Conservation (phyloP, 495 filamentous ascomycete species). For the Aspergillus leporis region DNA sequence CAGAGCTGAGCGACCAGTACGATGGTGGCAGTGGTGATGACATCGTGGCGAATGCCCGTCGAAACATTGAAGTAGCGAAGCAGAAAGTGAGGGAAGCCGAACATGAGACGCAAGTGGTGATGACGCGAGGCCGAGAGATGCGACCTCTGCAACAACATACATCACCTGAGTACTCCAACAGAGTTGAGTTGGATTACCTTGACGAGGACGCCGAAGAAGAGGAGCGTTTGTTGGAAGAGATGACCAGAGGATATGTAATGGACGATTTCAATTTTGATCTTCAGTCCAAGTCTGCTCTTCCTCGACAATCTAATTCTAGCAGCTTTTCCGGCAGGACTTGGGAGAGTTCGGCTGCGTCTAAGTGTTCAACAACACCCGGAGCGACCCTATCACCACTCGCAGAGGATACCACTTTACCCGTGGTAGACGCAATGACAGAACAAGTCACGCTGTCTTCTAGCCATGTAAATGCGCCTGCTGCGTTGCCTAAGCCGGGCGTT, state of each 20-base stretch:
- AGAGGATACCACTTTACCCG: constrained; percentile 54
- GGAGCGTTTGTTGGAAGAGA: constrained; percentile 88
- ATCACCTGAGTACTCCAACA: constrained; percentile 29
- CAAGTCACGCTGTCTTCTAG: constrained; percentile 28
- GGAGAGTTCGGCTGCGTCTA: constrained; percentile 82
- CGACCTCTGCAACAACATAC: constrained; percentile 41
- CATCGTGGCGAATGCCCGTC: constrained; percentile 58
- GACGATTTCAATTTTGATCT: constrained; percentile 83
- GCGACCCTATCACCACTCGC: constrained; percentile 75
- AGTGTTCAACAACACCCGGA: constrained; percentile 69
- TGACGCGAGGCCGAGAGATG: constrained; percentile 46
- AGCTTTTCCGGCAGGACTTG: constrained; percentile 80
- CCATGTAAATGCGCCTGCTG: constrained; percentile 24
- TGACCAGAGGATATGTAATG: constrained; percentile 83
- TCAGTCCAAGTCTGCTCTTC: constrained; percentile 72
- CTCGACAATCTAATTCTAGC: constrained; percentile 87
- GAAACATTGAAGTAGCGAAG: constrained; percentile 75
- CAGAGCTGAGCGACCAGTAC: constrained; percentile 41
- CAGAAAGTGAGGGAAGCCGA: constrained; percentile 78
- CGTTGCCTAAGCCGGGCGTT: constrained; percentile 17
- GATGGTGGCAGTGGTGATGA: constrained; percentile 31
- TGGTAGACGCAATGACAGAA: constrained; percentile 29
- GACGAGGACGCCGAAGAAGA: constrained; percentile 88
- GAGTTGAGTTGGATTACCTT: constrained; percentile 47
- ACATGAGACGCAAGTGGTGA: constrained; percentile 67